Conservation (phyloP, 805 yeast genomes). For the Cyberlindnera mycetangii region DNA sequence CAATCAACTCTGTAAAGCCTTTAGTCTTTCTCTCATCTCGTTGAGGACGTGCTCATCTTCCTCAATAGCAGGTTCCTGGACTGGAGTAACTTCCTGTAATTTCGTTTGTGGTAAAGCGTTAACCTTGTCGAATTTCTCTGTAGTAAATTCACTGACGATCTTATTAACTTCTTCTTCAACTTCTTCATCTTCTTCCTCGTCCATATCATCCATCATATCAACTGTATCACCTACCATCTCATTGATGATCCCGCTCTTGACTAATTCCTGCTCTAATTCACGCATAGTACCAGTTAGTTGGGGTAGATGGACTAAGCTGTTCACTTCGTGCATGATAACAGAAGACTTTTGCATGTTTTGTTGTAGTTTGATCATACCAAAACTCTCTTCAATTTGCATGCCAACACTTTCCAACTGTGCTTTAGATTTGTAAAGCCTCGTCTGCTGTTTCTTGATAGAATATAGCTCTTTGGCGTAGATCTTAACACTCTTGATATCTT, state of each 20-base stretch:
- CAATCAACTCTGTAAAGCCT: conserved; percentile 73
- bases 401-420: conserved; percentile 84
- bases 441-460: conserved; percentile 68
- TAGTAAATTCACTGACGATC: conserved; percentile 47
- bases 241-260: conserved; percentile 81
- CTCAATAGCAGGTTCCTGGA: conserved; percentile 44
- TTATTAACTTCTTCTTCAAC: conserved; percentile 62
- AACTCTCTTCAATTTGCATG: conserved; percentile 89
- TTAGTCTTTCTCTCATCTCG: conserved; percentile 86
- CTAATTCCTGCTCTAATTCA: conserved; percentile 80
- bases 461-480: conserved; percentile 81
- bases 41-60: conserved; percentile 74
- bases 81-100: conserved; percentile 17
- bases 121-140: conserved; percentile 39
- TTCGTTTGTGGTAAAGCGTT: conserved; percentile 33
- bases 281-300: conserved; percentile 79
- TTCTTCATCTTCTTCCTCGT: conserved; percentile 64
- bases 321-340: conserved; percentile 84
- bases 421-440: conserved; percentile 70
- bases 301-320: conserved; percentile 72
- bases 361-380: conserved; percentile 78
- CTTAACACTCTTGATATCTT: conserved; percentile 72
- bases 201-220: conserved; percentile 64
- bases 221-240: conserved; percentile 94
- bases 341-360: conserved; percentile 79